Evolutionary conservation across 73 alveolate genomes (phyloP).

Genomic region (Blepharisma stoltei): DNA sequence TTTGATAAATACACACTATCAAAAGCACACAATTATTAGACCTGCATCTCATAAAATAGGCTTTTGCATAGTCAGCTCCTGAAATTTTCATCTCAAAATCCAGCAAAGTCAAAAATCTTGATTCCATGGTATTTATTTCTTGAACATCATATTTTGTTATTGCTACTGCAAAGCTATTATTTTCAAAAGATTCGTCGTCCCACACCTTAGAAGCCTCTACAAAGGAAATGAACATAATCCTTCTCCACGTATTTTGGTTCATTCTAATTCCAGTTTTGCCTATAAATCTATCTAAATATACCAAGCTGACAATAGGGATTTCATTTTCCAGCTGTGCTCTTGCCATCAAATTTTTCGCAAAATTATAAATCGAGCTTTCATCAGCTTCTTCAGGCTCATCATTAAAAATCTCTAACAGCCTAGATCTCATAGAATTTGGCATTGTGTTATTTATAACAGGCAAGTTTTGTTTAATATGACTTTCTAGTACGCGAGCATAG

Average conservation of each 20-base stretch:
- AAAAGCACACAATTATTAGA: too few species aligned
- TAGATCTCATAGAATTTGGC: background rate
- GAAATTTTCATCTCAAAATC: slow-evolving; percentile 76
- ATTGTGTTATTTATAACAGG: background rate
- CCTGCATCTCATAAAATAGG: slow-evolving; percentile 90
- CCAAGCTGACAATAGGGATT: slow-evolving; percentile 83
- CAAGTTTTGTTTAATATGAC: slow-evolving; percentile 1
- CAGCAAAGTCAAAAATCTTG: slow-evolving; percentile 80
- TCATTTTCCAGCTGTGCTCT: slow-evolving; percentile 95
- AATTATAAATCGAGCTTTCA: slow-evolving; percentile 75
- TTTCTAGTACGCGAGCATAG: slow-evolving; percentile 25
- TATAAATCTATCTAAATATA: slow-evolving; percentile 89
- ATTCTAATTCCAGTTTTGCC: slow-evolving; percentile 77
- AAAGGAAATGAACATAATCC: slow-evolving; percentile 74
- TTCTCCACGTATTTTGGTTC: slow-evolving; percentile 94
- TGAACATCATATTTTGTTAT: slow-evolving; percentile 81
- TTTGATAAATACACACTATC: too few species aligned
- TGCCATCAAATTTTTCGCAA: slow-evolving; percentile 86
- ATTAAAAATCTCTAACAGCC: background rate
- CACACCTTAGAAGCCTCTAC: slow-evolving; percentile 91
- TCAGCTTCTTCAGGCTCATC: slow-evolving; percentile 31
- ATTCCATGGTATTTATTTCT: slow-evolving; percentile 89
- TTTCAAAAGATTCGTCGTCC: slow-evolving; percentile 98
- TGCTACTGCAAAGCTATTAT: slow-evolving; percentile 93
- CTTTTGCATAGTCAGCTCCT: slow-evolving; percentile 92